A percentile compares a stretch with the other conserved stretches of the same genome.
Evolutionary conservation across 495 filamentous ascomycete genomes (phyloP).

Genomic region (Annulohypoxylon nitens): DNA sequence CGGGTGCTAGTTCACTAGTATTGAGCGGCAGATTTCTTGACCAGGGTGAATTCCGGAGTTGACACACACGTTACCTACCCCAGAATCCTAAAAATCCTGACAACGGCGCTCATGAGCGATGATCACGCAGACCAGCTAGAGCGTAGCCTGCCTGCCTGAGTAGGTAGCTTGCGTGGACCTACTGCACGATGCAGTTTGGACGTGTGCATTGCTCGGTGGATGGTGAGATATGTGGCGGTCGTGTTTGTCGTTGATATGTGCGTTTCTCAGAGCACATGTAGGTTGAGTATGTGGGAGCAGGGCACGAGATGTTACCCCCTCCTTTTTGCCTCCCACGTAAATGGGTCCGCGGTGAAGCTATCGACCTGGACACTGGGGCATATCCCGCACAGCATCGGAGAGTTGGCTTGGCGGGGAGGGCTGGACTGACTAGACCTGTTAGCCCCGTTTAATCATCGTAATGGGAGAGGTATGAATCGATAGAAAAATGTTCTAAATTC

Average conservation of each 20-base stretch:
- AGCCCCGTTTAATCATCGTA: background rate
- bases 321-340: slow-evolving; percentile 16
- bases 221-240: slow-evolving; percentile 38
- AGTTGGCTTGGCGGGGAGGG: slow-evolving; percentile 25
- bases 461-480: background rate
- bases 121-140: background rate
- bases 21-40: slow-evolving; percentile 6
- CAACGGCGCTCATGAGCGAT: slow-evolving; percentile 14
- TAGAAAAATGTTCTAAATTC: slow-evolving; percentile 2
- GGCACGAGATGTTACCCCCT: slow-evolving; percentile 36
- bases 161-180: slow-evolving; percentile 16
- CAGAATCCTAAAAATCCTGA: slow-evolving; percentile 5
- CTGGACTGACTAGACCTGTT: background rate
- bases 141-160: slow-evolving; percentile 24
- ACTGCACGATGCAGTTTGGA: slow-evolving; percentile 21
- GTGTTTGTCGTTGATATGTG: slow-evolving; percentile 39
- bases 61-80: slow-evolving; percentile 18
- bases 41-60: slow-evolving; percentile 17
- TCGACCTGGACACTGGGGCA: slow-evolving; percentile 28
- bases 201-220: slow-evolving; percentile 17
- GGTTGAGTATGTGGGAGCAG: slow-evolving; percentile 24
- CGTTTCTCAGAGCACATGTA: background rate
- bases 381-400: slow-evolving; percentile 17
- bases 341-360: slow-evolving; percentile 35
- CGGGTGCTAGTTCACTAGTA: background rate